Conservation (phyloP, 108 stramenopile genomes). For the Hondaea fermentalgiana region DNA sequence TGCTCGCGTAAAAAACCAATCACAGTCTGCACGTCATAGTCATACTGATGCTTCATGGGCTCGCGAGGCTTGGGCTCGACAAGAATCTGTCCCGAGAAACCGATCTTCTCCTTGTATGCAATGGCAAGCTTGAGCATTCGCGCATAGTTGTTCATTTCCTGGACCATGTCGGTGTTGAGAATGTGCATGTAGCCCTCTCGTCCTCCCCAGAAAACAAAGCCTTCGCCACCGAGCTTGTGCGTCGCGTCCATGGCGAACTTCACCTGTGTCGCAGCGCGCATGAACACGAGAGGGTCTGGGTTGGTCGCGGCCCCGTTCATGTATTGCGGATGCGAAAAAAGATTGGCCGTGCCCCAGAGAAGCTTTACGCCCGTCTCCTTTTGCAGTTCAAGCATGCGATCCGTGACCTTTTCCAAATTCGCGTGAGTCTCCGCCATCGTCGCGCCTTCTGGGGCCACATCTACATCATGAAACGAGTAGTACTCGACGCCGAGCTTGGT, state of each 20-base stretch:
- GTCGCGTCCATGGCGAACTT: slow-evolving; percentile 57
- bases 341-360: slow-evolving; percentile 60
- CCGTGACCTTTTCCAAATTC: slow-evolving; percentile 46
- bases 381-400: slow-evolving; percentile 46
- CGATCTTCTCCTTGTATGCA: slow-evolving; percentile 45
- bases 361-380: slow-evolving; percentile 52
- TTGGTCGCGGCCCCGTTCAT: slow-evolving; percentile 63
- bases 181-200: slow-evolving; percentile 54
- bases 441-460: slow-evolving; percentile 52
- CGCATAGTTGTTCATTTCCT: slow-evolving; percentile 57
- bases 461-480: slow-evolving; percentile 62
- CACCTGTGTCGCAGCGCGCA: slow-evolving; percentile 54
- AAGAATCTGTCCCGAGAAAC: slow-evolving; percentile 46
- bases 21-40: slow-evolving; percentile 61
- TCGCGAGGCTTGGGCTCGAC: slow-evolving; percentile 63
- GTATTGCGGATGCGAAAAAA: slow-evolving; percentile 53
- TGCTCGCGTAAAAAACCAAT: slow-evolving; percentile 55
- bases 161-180: slow-evolving; percentile 51
- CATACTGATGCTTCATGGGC: slow-evolving; percentile 63
- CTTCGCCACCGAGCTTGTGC: slow-evolving; percentile 50
- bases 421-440: slow-evolving; percentile 43
- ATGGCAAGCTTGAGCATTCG: slow-evolving; percentile 53
- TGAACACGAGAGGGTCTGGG: slow-evolving; percentile 51
- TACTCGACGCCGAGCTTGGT: slow-evolving; percentile 55
- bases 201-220: slow-evolving; percentile 64